These are phyloP conservation scores for Ceratobasidium theobromae DNA, from an alignment of 1,284 basidiomycete species.

Conservation along the genomic window DNA sequence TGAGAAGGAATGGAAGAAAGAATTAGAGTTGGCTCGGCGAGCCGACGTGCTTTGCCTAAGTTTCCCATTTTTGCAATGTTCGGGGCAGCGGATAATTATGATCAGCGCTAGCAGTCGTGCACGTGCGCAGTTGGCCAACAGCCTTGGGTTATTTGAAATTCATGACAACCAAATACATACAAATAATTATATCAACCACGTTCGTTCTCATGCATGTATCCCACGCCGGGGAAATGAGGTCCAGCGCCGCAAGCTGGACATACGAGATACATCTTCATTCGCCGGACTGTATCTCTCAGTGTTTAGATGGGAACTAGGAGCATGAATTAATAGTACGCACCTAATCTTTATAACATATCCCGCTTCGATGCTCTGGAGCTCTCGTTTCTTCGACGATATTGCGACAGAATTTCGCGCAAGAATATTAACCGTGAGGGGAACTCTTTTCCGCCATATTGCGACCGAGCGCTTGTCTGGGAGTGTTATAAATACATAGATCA, in stretches of 20 bases:
- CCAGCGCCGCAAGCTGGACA: neutral
- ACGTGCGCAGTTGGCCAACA: neutral
- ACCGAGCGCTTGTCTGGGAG: neutral
- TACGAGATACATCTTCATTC: neutral
- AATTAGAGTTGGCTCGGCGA: neutral
- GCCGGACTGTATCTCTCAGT: neutral
- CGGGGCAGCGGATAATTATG: neutral
- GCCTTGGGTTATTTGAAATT: neutral
- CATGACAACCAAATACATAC: neutral
- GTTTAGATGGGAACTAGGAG: neutral
- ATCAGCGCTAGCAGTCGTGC: neutral
- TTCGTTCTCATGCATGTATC: neutral
- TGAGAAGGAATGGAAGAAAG: neutral
- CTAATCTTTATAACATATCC: slow-evolving; percentile 23
- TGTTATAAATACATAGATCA: slow-evolving; percentile 8
- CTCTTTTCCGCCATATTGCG: slow-evolving; percentile 6
- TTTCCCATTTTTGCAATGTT: neutral
- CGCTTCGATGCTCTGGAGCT: neutral
- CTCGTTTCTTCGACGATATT: slow-evolving; percentile 2
- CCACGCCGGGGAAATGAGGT: neutral
- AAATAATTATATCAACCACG: neutral
- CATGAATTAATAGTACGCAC: neutral
- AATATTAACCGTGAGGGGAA: neutral
- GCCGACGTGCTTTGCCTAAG: neutral
- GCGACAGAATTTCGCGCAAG: neutral